Percentiles rank a stretch among this genome's conserved stretches.
phyloP scores from a whole-genome alignment of 768 basidiomycete genomes.

The Wakefieldia striispora region DNA sequence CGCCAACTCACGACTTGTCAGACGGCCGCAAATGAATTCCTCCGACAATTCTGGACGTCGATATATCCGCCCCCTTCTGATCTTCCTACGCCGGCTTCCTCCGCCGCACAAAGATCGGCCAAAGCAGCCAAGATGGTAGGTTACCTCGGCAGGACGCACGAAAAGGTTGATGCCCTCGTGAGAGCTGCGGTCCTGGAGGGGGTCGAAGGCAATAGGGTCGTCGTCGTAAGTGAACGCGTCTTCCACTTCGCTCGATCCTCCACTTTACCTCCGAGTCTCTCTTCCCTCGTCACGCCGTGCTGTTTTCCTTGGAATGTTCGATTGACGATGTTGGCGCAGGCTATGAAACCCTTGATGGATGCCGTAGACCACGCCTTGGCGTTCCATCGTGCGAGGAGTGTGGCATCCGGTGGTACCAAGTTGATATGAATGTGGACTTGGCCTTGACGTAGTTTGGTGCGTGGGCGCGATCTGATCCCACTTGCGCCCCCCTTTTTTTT shows the following conservation, averaged over 20 bases:
- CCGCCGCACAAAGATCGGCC: conserved; percentile 65
- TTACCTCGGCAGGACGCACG: conserved; percentile 75
- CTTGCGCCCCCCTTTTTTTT: too few species aligned
- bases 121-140: conserved; percentile 88
- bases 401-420: conserved; percentile 8
- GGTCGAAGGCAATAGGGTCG: conserved; percentile 59
- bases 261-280: background rate
- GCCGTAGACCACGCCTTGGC: conserved; percentile 72
- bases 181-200: conserved; percentile 56
- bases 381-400: conserved; percentile 47
- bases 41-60: conserved; percentile 93
- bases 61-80: conserved; percentile 75
- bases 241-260: conserved; percentile 7
- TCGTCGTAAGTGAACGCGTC: conserved; percentile 50
- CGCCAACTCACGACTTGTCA: conserved; percentile 87
- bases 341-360: conserved; percentile 70
- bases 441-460: too few species aligned
- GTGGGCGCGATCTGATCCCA: too few species aligned
- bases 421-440: conserved; percentile 4
- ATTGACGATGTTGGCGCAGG: conserved; percentile 38
- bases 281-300: background rate
- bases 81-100: conserved; percentile 46
- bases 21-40: conserved; percentile 91
- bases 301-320: background rate
- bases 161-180: conserved; percentile 81